These are phyloP conservation scores for Sporothrix mexicana DNA, from an alignment of 2,329 filamentous ascomycete genomes.

Conservation along the genomic window DNA sequence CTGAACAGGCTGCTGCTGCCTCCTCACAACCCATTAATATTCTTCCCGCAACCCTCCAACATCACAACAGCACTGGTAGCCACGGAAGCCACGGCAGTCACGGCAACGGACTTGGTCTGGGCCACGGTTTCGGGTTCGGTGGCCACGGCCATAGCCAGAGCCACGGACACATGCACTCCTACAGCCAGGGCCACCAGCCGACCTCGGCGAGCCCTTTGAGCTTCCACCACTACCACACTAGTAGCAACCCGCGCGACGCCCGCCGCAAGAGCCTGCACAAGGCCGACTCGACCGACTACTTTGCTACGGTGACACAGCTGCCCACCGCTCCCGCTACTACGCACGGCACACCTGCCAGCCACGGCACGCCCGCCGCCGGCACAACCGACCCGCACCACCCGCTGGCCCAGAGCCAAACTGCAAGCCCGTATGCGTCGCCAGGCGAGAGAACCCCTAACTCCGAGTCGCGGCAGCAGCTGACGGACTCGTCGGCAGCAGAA, in stretches of 20 bases:
- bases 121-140: background rate
- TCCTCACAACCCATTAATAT: constrained; percentile 53
- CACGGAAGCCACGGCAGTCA: background rate
- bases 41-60: constrained; percentile 40
- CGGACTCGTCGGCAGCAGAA: constrained; percentile 24
- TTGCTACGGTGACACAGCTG: constrained; percentile 52
- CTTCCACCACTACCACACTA: constrained; percentile 53
- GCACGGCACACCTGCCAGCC: background rate
- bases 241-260: constrained; percentile 51
- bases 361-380: constrained; percentile 42
- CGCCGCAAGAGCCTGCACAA: constrained; percentile 60
- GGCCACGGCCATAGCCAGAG: constrained; percentile 29
- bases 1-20: constrained; percentile 48
- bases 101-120: background rate
- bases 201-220: constrained; percentile 44
- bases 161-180: constrained; percentile 29
- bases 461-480: constrained; percentile 36
- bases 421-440: constrained; percentile 64
- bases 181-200: constrained; percentile 32
- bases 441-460: constrained; percentile 42
- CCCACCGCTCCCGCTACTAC: constrained; percentile 44
- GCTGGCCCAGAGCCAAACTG: constrained; percentile 74
- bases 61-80: constrained; percentile 25
- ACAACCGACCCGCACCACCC: constrained; percentile 63
- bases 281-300: constrained; percentile 64